These are phyloP conservation scores for Pseudoneurospora amorphoporcata DNA, from an alignment of 495 filamentous ascomycete species.

Conservation along the genomic window DNA sequence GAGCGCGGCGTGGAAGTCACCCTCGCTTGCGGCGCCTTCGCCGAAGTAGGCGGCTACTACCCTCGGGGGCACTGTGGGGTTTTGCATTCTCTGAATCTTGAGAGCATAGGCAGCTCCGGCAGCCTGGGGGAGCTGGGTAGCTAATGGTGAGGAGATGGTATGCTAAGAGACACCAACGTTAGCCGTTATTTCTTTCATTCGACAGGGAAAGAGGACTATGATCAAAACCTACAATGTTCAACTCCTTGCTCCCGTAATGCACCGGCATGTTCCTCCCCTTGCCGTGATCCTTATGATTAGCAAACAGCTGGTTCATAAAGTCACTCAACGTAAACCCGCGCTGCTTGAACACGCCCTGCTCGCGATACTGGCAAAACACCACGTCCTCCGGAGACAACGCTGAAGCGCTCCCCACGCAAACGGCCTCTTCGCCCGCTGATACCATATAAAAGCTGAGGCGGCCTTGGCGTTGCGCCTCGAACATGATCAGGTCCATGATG, in stretches of 20 bases:
- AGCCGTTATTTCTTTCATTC: background rate
- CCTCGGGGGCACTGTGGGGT: constrained; percentile 51
- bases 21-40: constrained; percentile 94
- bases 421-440: constrained; percentile 90
- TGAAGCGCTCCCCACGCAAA: constrained; percentile 76
- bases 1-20: constrained; percentile 93
- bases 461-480: constrained; percentile 72
- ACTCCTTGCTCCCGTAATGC: constrained; percentile 77
- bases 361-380: constrained; percentile 89
- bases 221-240: constrained; percentile 57
- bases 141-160: constrained; percentile 86
- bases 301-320: constrained; percentile 94
- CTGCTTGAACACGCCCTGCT: constrained; percentile 82
- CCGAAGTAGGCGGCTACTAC: constrained; percentile 90
- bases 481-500: constrained; percentile 93
- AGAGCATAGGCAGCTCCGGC: constrained; percentile 89
- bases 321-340: constrained; percentile 77
- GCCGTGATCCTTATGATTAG: constrained; percentile 73
- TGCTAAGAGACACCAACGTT: constrained; percentile 42
- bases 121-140: constrained; percentile 93
- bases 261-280: constrained; percentile 94
- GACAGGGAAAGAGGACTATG: background rate
- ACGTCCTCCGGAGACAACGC: constrained; percentile 77
- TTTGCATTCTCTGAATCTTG: constrained; percentile 70
- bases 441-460: constrained; percentile 97